Evolutionary conservation across 257 asterid species (phyloP).

Genomic region (Solanum microdontum): DNA sequence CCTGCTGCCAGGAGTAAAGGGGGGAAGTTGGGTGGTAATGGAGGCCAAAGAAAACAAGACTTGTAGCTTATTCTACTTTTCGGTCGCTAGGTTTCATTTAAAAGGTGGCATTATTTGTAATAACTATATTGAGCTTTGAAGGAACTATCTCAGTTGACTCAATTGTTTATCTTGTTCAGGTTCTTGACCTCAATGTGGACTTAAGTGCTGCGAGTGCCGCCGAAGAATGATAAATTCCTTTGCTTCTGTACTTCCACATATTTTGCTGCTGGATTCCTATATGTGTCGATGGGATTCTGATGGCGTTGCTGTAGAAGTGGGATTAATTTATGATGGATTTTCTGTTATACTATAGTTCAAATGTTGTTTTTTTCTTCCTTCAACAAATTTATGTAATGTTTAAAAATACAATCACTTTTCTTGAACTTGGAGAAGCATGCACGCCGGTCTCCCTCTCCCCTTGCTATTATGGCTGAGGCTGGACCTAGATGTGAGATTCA

Average conservation of each 20-base stretch:
- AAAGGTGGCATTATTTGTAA: not conserved
- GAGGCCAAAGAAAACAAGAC: not conserved
- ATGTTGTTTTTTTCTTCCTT: not conserved
- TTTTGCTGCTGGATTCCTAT: not conserved
- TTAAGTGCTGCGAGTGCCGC: constrained; percentile 41
- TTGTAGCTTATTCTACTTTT: not conserved
- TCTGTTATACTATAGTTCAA: not conserved
- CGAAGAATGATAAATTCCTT: constrained; percentile 24
- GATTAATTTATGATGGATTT: not conserved
- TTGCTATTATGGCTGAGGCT: not conserved
- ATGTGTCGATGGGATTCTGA: not conserved
- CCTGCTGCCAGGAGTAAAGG: not conserved
- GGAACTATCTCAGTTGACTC: not conserved
- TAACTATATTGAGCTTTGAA: not conserved
- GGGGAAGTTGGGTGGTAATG: not conserved
- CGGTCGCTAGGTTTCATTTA: not conserved
- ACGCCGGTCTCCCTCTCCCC: not conserved
- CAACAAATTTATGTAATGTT: not conserved
- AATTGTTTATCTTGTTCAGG: constrained; percentile 7
- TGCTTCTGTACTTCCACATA: not conserved
- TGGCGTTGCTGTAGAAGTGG: not conserved
- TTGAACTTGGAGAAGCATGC: not conserved
- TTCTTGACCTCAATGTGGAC: constrained; percentile 36
- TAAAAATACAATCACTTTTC: not conserved
- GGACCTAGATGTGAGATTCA: not conserved